Conservation (phyloP, 371 early-diverging fungal genomes). For the Mucor racemosus region DNA sequence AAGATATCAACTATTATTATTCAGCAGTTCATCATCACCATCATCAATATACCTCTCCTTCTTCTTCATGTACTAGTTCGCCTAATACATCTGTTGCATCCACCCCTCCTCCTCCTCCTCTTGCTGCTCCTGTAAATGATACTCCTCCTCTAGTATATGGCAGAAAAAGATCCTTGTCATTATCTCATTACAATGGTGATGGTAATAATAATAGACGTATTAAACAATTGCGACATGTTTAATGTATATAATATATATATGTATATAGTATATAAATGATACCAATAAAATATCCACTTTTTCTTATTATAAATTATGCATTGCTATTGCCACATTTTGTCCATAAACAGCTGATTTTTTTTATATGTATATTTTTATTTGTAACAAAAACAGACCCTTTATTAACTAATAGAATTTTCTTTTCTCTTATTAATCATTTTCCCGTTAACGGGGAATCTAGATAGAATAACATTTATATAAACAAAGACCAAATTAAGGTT, state of each 20-base stretch:
- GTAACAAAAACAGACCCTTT: no score
- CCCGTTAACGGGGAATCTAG: no score
- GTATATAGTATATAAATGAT: not conserved
- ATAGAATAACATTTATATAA: no score
- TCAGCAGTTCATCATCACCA: not conserved
- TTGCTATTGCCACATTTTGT: no score
- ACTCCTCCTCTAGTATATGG: not conserved
- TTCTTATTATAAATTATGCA: not conserved
- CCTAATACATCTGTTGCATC: not conserved
- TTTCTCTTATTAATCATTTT: no score
- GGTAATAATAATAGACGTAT: not conserved
- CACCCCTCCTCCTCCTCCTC: no score
- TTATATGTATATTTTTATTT: not conserved
- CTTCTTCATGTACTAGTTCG: not conserved
- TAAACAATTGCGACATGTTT: constrained; percentile 1
- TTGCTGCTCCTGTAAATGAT: not conserved
- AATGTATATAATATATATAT: not conserved
- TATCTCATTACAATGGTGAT: not conserved
- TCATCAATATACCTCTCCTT: not conserved
- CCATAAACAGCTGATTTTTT: constrained; percentile 7
- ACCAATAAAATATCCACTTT: not conserved
- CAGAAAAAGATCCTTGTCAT: constrained; percentile 1
- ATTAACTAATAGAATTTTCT: no score
- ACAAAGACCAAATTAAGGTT: no score
- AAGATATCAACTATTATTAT: not conserved